Evolutionary conservation across 2,329 filamentous ascomycete genomes (phyloP).

Genomic region (Rhynchosporium secalis): DNA sequence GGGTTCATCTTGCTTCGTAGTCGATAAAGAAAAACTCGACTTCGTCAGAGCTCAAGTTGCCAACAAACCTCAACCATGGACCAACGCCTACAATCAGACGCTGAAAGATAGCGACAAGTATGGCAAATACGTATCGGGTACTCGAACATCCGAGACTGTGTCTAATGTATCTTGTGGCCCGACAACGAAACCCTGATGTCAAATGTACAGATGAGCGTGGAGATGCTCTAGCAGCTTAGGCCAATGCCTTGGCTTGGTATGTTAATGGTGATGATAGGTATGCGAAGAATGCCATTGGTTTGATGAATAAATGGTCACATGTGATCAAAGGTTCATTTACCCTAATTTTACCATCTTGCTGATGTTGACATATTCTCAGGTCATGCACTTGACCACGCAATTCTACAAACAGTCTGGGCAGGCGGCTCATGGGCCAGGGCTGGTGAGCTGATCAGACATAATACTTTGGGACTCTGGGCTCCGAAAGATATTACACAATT

Average conservation of each 20-base stretch:
- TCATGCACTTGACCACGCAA: constrained; percentile 34
- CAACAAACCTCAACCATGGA: constrained; percentile 21
- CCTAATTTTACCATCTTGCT: not conserved
- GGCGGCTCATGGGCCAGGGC: constrained; percentile 37
- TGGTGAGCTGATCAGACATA: constrained; percentile 38
- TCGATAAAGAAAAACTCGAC: constrained; percentile 17
- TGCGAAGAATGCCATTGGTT: constrained; percentile 35
- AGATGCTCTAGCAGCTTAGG: constrained; percentile 37
- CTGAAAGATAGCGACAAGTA: constrained; percentile 23
- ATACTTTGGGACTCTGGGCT: constrained; percentile 31
- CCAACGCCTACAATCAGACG: constrained; percentile 27
- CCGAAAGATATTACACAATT: constrained; percentile 30
- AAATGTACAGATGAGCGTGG: constrained; percentile 36
- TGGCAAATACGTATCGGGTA: constrained; percentile 23
- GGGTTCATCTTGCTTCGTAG: constrained; percentile 18
- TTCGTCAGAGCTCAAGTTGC: constrained; percentile 17
- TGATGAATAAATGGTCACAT: constrained; percentile 37
- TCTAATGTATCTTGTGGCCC: constrained; percentile 36
- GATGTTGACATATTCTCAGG: constrained; percentile 9
- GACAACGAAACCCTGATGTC: constrained; percentile 33
- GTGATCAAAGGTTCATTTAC: constrained; percentile 27
- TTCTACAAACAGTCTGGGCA: constrained; percentile 38
- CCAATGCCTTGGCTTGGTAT: constrained; percentile 36
- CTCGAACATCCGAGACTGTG: constrained; percentile 18
- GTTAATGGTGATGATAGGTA: constrained; percentile 31